These are phyloP conservation scores for Macrocybe sp. DNA, from an alignment of 1,284 basidiomycete genomes.

Conservation along the genomic window DNA sequence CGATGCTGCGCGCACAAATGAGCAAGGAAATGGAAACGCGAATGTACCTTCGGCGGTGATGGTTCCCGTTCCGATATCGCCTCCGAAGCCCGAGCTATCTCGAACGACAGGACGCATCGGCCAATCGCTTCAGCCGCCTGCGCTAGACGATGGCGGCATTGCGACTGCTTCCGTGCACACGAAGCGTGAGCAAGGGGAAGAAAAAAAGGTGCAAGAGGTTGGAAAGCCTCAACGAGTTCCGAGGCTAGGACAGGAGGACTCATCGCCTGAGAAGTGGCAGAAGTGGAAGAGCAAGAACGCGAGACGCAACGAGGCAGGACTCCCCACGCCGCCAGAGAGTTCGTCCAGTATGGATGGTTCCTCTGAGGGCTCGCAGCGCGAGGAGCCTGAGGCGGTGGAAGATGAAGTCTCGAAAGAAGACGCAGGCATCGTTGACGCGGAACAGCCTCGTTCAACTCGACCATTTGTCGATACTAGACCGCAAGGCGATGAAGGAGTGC, in stretches of 20 bases:
- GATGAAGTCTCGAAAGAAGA: not conserved
- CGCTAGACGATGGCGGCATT: not conserved
- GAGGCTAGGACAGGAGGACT: too few relatives aligned
- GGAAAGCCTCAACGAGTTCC: not conserved
- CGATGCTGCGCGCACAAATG: too few relatives aligned
- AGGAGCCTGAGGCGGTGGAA: not conserved
- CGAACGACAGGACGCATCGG: too few relatives aligned
- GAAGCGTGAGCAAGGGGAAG: not conserved
- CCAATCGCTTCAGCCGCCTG: too few relatives aligned
- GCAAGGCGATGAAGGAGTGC: too few relatives aligned
- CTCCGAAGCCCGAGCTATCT: too few relatives aligned
- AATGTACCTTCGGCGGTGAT: too few relatives aligned
- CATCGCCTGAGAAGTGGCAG: not conserved
- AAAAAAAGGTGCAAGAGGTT: not conserved
- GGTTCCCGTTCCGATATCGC: too few relatives aligned
- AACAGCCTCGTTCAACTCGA: too few relatives aligned
- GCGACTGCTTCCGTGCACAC: too few relatives aligned
- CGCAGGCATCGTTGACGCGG: not conserved
- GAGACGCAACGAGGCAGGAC: conserved; percentile 8
- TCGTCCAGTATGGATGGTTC: conserved; percentile 11
- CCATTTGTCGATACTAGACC: too few relatives aligned
- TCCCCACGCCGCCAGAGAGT: conserved; percentile 17
- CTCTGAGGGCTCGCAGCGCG: not conserved
- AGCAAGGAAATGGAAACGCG: too few relatives aligned
- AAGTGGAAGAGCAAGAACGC: conserved; percentile 4